phyloP scores from a whole-genome alignment of 2,329 filamentous ascomycete species.

The Dryadomyces quercus-mongolicae region DNA sequence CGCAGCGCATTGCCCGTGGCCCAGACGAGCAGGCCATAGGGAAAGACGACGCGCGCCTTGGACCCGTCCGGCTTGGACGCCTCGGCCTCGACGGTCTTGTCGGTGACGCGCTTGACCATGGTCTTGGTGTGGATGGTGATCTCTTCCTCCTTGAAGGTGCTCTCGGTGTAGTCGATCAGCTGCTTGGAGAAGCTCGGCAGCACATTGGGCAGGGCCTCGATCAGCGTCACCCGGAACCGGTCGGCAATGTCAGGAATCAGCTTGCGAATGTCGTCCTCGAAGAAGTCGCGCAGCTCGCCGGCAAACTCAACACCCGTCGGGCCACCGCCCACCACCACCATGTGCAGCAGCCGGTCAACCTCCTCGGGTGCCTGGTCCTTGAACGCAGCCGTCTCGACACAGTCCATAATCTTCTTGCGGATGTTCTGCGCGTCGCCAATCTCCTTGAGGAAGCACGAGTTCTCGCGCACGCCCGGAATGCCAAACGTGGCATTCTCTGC shows the following conservation, averaged over 20 bases:
- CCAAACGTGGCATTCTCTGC: slow-evolving; percentile 98
- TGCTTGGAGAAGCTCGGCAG: slow-evolving; percentile 98
- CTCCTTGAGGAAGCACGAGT: slow-evolving; percentile 98
- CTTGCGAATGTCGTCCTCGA: slow-evolving; percentile 95
- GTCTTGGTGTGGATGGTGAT: slow-evolving; percentile 98
- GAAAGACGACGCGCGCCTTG: slow-evolving; percentile 71
- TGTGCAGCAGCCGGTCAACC: slow-evolving; percentile 87
- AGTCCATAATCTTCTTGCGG: slow-evolving; percentile 99
- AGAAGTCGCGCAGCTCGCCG: slow-evolving; percentile 96
- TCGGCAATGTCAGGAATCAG: slow-evolving; percentile 91
- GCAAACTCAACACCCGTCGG: slow-evolving; percentile 98
- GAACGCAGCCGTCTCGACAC: slow-evolving; percentile 95
- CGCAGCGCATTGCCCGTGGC: slow-evolving; percentile 93
- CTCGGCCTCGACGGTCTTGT: slow-evolving; percentile 87
- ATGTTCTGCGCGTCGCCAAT: slow-evolving; percentile 93
- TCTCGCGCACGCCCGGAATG: slow-evolving; percentile 86
- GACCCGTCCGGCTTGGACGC: slow-evolving; percentile 68
- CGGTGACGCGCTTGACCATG: slow-evolving; percentile 94
- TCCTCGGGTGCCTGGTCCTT: slow-evolving; percentile 87
- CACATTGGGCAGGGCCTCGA: slow-evolving; percentile 93
- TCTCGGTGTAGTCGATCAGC: slow-evolving; percentile 98
- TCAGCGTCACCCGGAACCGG: slow-evolving; percentile 93
- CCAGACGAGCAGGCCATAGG: slow-evolving; percentile 95
- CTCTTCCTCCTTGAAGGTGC: slow-evolving; percentile 96
- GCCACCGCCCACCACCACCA: slow-evolving; percentile 90